Conservation (phyloP, 495 filamentous ascomycete genomes). For the Cudoniella acicularis region DNA sequence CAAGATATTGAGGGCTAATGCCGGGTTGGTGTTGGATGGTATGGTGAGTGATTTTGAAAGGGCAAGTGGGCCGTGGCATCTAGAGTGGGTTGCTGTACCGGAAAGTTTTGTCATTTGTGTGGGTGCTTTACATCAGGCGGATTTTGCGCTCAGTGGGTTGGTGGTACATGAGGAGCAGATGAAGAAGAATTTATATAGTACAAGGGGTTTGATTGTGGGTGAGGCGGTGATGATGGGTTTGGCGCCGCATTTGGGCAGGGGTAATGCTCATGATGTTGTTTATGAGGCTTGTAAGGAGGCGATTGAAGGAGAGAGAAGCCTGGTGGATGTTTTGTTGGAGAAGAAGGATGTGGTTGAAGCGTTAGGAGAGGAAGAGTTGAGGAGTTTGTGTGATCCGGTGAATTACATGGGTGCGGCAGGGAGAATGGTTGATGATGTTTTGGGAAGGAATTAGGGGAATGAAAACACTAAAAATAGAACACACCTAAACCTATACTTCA, state of each 20-base stretch:
- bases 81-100: conserved; percentile 52
- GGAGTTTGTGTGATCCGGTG: conserved; percentile 42
- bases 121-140: conserved; percentile 44
- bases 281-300: conserved; percentile 50
- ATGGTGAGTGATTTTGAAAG: conserved; percentile 54
- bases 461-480: no score
- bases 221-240: conserved; percentile 57
- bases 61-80: conserved; percentile 49
- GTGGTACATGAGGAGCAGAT: conserved; percentile 44
- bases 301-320: conserved; percentile 38
- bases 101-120: conserved; percentile 48
- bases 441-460: conserved; percentile 26
- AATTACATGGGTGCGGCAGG: conserved; percentile 47
- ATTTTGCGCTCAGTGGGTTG: conserved; percentile 43
- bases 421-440: conserved; percentile 49
- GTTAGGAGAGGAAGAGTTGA: conserved; percentile 36
- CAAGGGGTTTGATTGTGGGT: conserved; percentile 47
- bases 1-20: conserved; percentile 46
- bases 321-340: conserved; percentile 34
- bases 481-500: no score
- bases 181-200: conserved; percentile 45
- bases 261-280: conserved; percentile 49
- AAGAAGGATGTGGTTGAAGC: conserved; percentile 38
- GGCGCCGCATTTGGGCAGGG: conserved; percentile 42
- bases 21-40: conserved; percentile 45